These are phyloP conservation scores for Oryza brachyantha DNA, from an alignment of 176 grass and related monocot genomes.

Conservation along the genomic window DNA sequence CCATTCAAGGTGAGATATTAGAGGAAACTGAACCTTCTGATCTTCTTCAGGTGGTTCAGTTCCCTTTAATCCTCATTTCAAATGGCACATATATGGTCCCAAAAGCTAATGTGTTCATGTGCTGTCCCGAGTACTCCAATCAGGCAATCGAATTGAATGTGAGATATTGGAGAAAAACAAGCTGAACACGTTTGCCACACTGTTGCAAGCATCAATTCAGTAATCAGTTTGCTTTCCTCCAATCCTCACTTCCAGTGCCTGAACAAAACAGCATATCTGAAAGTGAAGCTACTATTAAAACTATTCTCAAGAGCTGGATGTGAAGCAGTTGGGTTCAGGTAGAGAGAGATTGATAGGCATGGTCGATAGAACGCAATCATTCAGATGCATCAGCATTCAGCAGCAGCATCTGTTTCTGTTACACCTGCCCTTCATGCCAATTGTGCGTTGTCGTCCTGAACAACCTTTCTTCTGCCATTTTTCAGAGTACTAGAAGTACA, in stretches of 20 bases:
- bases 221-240: slow-evolving; percentile 41
- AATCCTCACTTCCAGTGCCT: slow-evolving; percentile 44
- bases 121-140: too few relatives aligned
- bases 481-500: neutral
- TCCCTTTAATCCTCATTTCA: slow-evolving; percentile 43
- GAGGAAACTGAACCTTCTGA: slow-evolving; percentile 39
- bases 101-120: neutral
- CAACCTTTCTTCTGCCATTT: slow-evolving; percentile 10
- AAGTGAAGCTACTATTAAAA: slow-evolving; percentile 2
- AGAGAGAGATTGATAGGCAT: neutral
- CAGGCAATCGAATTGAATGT: slow-evolving; percentile 31
- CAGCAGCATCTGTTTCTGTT: slow-evolving; percentile 14
- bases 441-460: neutral
- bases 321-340: slow-evolving; percentile 12
- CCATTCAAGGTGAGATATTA: slow-evolving; percentile 45
- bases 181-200: slow-evolving; percentile 1
- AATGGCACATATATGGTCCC: neutral
- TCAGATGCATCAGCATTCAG: neutral
- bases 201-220: neutral
- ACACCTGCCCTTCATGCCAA: slow-evolving; percentile 25
- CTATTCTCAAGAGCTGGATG: neutral
- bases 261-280: neutral
- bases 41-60: slow-evolving; percentile 19
- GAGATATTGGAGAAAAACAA: slow-evolving; percentile 56
- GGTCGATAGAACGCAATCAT: neutral